A percentile compares a stretch with the other conserved stretches of the same genome.
phyloP scores from a whole-genome alignment of 1,284 basidiomycete genomes.

The Cerioporus squamosus region DNA sequence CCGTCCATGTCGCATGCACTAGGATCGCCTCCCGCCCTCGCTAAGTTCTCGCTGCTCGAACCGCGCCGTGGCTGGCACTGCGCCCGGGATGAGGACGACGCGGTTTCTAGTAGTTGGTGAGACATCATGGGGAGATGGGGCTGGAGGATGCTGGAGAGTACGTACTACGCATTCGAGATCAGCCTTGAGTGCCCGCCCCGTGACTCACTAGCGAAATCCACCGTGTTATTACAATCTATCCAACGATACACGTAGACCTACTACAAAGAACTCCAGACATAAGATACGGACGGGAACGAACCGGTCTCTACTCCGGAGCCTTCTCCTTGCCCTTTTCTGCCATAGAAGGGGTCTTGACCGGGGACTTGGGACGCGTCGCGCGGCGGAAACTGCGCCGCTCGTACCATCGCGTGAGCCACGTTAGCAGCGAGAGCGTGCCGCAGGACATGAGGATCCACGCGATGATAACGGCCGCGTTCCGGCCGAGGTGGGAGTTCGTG shows the following conservation, averaged over 20 bases:
- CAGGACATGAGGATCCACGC: conserved; percentile 46
- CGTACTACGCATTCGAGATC: too few species aligned
- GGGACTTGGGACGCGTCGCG: not conserved
- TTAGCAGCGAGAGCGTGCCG: conserved; percentile 44
- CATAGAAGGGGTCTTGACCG: not conserved
- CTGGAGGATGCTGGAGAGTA: too few species aligned
- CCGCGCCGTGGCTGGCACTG: too few species aligned
- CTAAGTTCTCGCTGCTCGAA: too few species aligned
- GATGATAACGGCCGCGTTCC: conserved; percentile 50
- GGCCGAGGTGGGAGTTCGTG: conserved; percentile 47
- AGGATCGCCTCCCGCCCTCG: too few species aligned
- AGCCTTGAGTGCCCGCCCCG: too few species aligned
- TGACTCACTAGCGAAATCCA: too few species aligned
- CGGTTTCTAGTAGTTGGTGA: too few species aligned
- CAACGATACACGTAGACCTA: not conserved
- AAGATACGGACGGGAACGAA: not conserved
- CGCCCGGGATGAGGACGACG: too few species aligned
- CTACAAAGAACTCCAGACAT: not conserved
- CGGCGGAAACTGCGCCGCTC: conserved; percentile 6
- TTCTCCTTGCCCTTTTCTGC: conserved; percentile 10
- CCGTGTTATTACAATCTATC: not conserved
- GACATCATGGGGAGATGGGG: too few species aligned
- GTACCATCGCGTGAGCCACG: conserved; percentile 42
- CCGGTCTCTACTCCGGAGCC: conserved; percentile 1
- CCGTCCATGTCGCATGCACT: too few species aligned